A percentile compares a stretch with the other conserved stretches of the same genome.
phyloP scores from a whole-genome alignment of 2,329 filamentous ascomycete species.

The Curvularia lunata region DNA sequence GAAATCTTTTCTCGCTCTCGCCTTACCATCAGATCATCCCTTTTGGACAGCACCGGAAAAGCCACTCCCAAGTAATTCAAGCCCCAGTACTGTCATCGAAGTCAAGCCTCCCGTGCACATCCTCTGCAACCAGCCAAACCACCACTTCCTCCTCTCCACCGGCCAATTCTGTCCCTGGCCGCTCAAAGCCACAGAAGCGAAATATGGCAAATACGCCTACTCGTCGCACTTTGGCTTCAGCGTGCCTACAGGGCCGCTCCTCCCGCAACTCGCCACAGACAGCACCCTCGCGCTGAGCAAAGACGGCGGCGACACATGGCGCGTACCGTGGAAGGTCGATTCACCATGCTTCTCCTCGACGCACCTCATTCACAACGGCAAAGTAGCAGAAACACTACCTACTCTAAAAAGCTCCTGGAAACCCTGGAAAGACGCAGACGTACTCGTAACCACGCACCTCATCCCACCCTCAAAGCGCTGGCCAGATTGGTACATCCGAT shows the following conservation, averaged over 20 bases:
- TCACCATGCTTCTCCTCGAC: slow-evolving; percentile 14
- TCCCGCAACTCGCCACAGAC: slow-evolving; percentile 52
- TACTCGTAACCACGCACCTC: slow-evolving; percentile 32
- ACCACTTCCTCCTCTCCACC: slow-evolving; percentile 42
- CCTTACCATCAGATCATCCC: slow-evolving; percentile 43
- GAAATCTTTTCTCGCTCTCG: slow-evolving; percentile 57
- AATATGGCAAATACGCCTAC: slow-evolving; percentile 47
- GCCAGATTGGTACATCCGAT: slow-evolving; percentile 41
- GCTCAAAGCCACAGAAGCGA: slow-evolving; percentile 45
- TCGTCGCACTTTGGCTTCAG: slow-evolving; percentile 48
- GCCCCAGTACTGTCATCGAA: not conserved
- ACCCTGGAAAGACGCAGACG: slow-evolving; percentile 39
- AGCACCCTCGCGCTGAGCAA: slow-evolving; percentile 49
- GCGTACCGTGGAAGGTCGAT: slow-evolving; percentile 45
- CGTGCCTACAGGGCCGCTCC: slow-evolving; percentile 48
- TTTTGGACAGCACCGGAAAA: slow-evolving; percentile 59
- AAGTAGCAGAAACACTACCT: slow-evolving; percentile 17
- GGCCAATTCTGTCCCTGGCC: slow-evolving; percentile 48
- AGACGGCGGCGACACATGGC: slow-evolving; percentile 51
- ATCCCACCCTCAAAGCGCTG: slow-evolving; percentile 34
- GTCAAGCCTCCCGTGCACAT: slow-evolving; percentile 54
- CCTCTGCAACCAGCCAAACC: slow-evolving; percentile 49
- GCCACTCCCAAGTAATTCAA: slow-evolving; percentile 27
- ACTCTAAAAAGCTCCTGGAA: slow-evolving; percentile 33
- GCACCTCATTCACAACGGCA: slow-evolving; percentile 3